Percentiles rank a stretch among this genome's conserved stretches.
These are phyloP conservation scores for Rhodosporidiobolus sp. DNA, from an alignment of 768 basidiomycete genomes.

Conservation along the genomic window DNA sequence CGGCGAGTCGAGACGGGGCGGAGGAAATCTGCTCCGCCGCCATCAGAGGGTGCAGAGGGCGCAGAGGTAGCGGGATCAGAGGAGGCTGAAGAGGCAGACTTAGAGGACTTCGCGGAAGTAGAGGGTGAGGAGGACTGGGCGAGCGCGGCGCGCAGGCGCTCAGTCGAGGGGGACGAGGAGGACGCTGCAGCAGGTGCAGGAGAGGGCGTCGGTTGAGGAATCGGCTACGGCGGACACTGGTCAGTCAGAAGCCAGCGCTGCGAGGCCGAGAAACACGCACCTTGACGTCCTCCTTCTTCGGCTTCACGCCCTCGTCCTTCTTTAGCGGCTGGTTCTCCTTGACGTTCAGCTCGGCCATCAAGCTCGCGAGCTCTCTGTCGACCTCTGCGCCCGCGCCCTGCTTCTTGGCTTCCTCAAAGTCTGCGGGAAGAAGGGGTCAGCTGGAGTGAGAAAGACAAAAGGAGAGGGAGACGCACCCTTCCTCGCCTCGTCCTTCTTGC, in stretches of 20 bases:
- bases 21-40: neutral
- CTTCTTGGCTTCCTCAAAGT: conserved; percentile 14
- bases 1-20: conserved; percentile 11
- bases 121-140: neutral
- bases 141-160: conserved; percentile 23
- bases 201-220: too few relatives aligned
- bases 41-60: neutral
- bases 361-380: neutral
- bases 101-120: neutral
- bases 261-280: neutral
- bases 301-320: neutral
- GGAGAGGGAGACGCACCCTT: conserved; percentile 14
- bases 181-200: neutral
- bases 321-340: neutral
- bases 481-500: conserved; percentile 2
- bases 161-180: conserved; percentile 3
- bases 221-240: neutral
- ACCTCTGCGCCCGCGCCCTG: conserved; percentile 30
- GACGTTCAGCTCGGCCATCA: neutral
- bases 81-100: neutral
- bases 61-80: neutral
- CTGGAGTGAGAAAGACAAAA: neutral
- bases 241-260: neutral
- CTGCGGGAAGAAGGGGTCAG: neutral
- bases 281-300: neutral